These are phyloP conservation scores for Rhynchosporium agropyri DNA, from an alignment of 2,329 filamentous ascomycete genomes.

Conservation along the genomic window DNA sequence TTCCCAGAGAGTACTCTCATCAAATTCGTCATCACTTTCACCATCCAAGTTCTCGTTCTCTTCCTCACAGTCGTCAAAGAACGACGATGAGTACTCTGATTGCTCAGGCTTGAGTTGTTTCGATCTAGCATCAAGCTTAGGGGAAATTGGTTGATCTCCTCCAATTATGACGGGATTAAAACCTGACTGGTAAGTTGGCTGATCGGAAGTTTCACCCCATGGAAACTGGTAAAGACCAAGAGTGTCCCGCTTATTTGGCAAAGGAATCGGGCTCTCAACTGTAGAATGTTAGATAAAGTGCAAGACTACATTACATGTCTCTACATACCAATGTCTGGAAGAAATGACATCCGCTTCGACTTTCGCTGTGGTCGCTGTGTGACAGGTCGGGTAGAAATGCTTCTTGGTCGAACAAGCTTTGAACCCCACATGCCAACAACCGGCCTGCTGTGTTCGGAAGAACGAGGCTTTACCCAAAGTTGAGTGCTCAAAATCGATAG, in stretches of 20 bases:
- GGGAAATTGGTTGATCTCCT: slow-evolving; percentile 30
- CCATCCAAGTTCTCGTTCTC: slow-evolving; percentile 43
- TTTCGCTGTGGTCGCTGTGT: slow-evolving; percentile 58
- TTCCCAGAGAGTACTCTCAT: slow-evolving; percentile 65
- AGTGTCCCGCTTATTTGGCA: slow-evolving; percentile 60
- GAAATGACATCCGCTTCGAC: slow-evolving; percentile 58
- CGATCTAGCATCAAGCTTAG: slow-evolving; percentile 36
- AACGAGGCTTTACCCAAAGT: slow-evolving; percentile 39
- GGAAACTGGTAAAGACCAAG: slow-evolving; percentile 68
- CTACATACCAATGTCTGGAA: slow-evolving; percentile 58
- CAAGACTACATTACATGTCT: no score
- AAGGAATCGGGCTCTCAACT: slow-evolving; percentile 61
- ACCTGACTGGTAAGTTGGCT: slow-evolving; percentile 49
- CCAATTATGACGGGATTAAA: slow-evolving; percentile 33
- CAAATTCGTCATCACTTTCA: slow-evolving; percentile 47
- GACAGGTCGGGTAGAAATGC: slow-evolving; percentile 47
- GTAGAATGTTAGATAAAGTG: slow-evolving; percentile 22
- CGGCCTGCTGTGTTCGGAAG: slow-evolving; percentile 25
- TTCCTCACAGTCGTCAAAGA: slow-evolving; percentile 64
- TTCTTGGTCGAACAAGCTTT: slow-evolving; percentile 34
- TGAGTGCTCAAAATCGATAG: slow-evolving; percentile 34
- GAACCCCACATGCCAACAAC: slow-evolving; percentile 40
- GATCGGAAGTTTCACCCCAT: slow-evolving; percentile 65
- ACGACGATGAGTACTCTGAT: slow-evolving; percentile 46
- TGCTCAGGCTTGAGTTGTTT: slow-evolving; percentile 33